Base-by-base conservation (phyloP, 805 yeast genomes). In the Barnettozyma pratensis region DNA sequence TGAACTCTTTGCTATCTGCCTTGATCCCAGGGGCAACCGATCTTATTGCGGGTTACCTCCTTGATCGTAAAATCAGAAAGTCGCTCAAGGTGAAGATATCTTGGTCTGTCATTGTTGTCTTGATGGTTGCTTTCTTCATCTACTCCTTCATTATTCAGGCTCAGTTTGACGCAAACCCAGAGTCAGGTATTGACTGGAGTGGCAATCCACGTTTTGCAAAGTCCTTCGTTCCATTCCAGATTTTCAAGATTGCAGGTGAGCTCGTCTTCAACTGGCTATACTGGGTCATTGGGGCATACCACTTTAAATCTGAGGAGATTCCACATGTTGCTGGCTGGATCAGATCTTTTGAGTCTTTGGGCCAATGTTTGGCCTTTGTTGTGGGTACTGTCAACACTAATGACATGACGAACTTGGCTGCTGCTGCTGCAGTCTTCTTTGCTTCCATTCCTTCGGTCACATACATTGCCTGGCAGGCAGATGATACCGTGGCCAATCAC, bases 351-450 rank as follows among this genome's bases (percentile, higher is more conserved):
- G 63, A 60, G 45, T 49, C 61, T 1, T 47, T 57, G 9, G 66
- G 66, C 5, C 56, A 53, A 25, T 48, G 53, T 25, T 38, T 59
- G 38, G 47, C 52, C 11, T 54, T 49, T 37, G 54, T 58, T 14
- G 51, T 60, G 35, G 63, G 66, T 26, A 54, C 55, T 8, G 62
- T 58, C 6, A 56, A 58, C 19, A n/a, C 29, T 1, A 50, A 41
- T 46, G 63, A 60, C 45, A 62, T 58, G 57, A 51, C 55, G 1
- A 60, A 59, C 35, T 43, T 62, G 32, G 56, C 60, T 7, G 62
- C 61, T 10, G 40, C 62, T 7, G 64, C 58, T 25, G 64, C 51
- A 39, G 53, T 53, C 1, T 61, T 59, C 46, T 61, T 61, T 37
- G 41, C 41, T n/a, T 37, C 51, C 6, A 11, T 52, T n/a, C 42